These are phyloP conservation scores for Hemileccinum impolitum DNA, from an alignment of 768 basidiomycete genomes.

Conservation along the genomic window DNA sequence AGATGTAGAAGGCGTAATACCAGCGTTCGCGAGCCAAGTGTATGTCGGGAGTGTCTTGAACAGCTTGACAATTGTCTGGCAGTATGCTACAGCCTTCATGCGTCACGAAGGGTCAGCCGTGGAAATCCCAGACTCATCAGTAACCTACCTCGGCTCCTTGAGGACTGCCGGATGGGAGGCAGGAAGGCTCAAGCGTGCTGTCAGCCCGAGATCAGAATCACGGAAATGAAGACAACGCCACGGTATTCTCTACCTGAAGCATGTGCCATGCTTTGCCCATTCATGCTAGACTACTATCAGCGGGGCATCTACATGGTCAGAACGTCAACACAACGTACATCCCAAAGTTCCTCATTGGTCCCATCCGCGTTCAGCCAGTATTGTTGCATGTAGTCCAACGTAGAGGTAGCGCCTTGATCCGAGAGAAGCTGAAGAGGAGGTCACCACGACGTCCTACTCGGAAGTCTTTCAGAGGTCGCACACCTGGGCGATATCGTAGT, in stretches of 20 bases:
- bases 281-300: constrained; percentile 49
- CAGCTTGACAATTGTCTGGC: constrained; percentile 52
- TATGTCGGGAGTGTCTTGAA: constrained; percentile 74
- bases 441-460: background rate
- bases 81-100: constrained; percentile 66
- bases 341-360: constrained; percentile 63
- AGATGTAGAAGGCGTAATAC: constrained; percentile 65
- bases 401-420: constrained; percentile 54
- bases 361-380: constrained; percentile 64
- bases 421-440: constrained; percentile 45
- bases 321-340: constrained; percentile 37
- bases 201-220: constrained; percentile 5
- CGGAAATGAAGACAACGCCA: background rate
- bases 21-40: constrained; percentile 63
- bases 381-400: constrained; percentile 56
- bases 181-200: constrained; percentile 57
- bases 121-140: background rate
- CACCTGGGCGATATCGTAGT: constrained; percentile 44
- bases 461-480: constrained; percentile 2
- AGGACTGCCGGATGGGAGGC: constrained; percentile 57
- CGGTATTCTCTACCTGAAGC: constrained; percentile 28
- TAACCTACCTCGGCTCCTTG: constrained; percentile 54
- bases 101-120: constrained; percentile 1
- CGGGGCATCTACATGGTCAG: background rate
- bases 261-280: constrained; percentile 67